Base-by-base conservation (phyloP, 306 rosid species). In the Quercus variabilis region DNA sequence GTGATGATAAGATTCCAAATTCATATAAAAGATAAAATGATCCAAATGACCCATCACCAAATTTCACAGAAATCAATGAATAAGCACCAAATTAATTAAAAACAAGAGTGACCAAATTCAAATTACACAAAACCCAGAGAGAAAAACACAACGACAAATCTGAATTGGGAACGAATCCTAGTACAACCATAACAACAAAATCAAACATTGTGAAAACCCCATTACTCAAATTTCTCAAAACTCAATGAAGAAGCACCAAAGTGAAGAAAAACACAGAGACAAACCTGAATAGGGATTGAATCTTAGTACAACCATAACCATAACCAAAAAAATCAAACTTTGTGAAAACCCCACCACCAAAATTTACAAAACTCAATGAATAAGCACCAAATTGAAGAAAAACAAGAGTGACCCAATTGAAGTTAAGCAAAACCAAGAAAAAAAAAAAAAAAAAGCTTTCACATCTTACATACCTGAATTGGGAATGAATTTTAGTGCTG, bases 401-500 rank as follows among this genome's bases (percentile, higher is more conserved):
- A 68, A 52, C 8, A 15, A 70, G 18, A 4, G 1, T 59, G 43
- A 7, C 65, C 73, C 82, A 49, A 25, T n/a, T 46, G 1, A 20
- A 14, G 28, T 1, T 13, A n/a, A 1, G 5, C 2, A 49, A 57
- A 55, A 6, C 25, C 52, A 69, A 25, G 38, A 54, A 55, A 70
- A 38, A 69, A 19, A 73, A 65, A 20, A 4, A 9, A 2, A 38
- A 38, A 23, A 23, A 23, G 46, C 0, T 2, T 41, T 41, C 0
- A 41, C 46, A 41, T 0, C 0, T 1, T 11, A 6, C 20, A 54
- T 5, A 78, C 88, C 81, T 58, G 19, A 19, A 46, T 38, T 77
- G 71, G 19, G 78, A 67, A 30, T 30, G 26, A 67, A n/a, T 35
- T 64, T 21, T 60, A 69, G 85, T 41, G 46, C 46, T 41, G 46